Conservation (phyloP, 345 rosid genomes). For the Gossypium anomalum region DNA sequence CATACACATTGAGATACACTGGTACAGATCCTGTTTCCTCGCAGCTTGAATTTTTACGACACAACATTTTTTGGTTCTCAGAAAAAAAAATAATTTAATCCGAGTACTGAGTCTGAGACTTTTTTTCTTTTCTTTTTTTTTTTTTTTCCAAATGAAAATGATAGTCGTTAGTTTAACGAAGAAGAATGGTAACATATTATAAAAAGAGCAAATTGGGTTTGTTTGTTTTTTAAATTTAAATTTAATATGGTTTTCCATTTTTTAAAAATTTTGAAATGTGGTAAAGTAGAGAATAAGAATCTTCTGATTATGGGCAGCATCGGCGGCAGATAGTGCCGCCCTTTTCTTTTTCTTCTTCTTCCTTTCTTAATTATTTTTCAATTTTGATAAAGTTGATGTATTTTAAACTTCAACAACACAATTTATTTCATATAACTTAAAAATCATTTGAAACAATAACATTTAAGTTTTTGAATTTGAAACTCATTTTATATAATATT, state of each 20-base stretch:
- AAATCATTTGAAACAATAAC: too few relatives aligned
- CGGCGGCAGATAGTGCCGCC: constrained; percentile 34
- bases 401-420: too few relatives aligned
- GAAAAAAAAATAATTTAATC: background rate
- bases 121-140: background rate
- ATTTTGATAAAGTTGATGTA: too few relatives aligned
- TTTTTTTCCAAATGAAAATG: background rate
- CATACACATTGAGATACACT: constrained; percentile 89
- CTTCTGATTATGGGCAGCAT: constrained; percentile 22
- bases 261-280: constrained; percentile 12
- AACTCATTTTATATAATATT: too few relatives aligned
- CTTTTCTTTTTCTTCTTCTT: background rate
- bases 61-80: constrained; percentile 38
- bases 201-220: background rate
- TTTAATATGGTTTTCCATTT: background rate
- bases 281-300: constrained; percentile 29
- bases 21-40: constrained; percentile 75
- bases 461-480: too few relatives aligned
- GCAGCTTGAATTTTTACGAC: constrained; percentile 49
- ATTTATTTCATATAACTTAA: too few relatives aligned
- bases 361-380: too few relatives aligned
- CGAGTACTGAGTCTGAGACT: background rate
- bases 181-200: background rate
- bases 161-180: background rate
- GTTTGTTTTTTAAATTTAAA: background rate